These are phyloP conservation scores for Yarrowia sp. DNA, from an alignment of 805 yeast genomes.

Conservation along the genomic window DNA sequence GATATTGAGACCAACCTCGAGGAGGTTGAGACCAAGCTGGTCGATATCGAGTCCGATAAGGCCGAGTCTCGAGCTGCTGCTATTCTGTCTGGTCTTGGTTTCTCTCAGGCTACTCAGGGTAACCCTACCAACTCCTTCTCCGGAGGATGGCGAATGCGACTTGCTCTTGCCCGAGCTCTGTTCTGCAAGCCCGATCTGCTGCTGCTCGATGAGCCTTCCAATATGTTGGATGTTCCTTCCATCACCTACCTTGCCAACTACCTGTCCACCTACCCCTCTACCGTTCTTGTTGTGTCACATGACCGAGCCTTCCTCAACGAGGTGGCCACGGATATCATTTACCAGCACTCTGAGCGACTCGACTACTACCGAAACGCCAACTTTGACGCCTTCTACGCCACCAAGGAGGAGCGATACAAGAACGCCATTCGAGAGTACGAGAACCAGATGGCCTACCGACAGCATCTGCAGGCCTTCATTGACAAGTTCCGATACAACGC, in stretches of 20 bases:
- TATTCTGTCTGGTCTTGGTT: constrained; percentile 88
- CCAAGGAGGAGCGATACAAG: constrained; percentile 93
- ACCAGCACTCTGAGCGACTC: constrained; percentile 94
- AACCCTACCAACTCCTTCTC: constrained; percentile 87
- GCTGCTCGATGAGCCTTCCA: constrained; percentile 96
- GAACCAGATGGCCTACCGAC: constrained; percentile 92
- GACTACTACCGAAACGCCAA: constrained; percentile 90
- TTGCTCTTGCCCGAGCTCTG: constrained; percentile 95
- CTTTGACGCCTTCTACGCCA: constrained; percentile 88
- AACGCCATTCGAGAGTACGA: constrained; percentile 93
- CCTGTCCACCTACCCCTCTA: constrained; percentile 83
- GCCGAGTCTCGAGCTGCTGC: constrained; percentile 98
- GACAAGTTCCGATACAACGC: constrained; percentile 98
- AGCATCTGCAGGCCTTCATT: constrained; percentile 89
- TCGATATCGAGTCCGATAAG: constrained; percentile 94
- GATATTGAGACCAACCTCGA: constrained; percentile 77
- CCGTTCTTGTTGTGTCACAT: constrained; percentile 94
- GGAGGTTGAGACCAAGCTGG: constrained; percentile 76
- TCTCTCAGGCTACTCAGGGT: constrained; percentile 80
- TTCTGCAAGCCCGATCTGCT: constrained; percentile 95
- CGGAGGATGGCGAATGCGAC: constrained; percentile 99
- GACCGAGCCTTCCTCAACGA: constrained; percentile 96
- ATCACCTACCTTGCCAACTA: constrained; percentile 90
- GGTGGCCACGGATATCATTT: constrained; percentile 96
- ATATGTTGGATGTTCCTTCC: constrained; percentile 99